Base-by-base conservation (phyloP, 345 rosid genomes). In the Sonneratia alba region DNA sequence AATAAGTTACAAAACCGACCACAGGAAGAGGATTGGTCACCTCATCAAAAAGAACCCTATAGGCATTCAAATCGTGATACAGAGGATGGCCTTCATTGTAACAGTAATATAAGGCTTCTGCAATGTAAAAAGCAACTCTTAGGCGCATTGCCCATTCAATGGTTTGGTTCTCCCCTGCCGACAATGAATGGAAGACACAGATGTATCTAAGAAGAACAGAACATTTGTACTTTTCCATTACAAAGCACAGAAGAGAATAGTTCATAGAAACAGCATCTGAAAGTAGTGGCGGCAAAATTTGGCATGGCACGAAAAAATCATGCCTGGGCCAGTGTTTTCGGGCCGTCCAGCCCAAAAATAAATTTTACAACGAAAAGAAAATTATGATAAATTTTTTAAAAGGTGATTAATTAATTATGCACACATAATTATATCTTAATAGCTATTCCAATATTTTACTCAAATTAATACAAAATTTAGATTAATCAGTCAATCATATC, bases 21-120 rank as follows among this genome's bases (percentile, higher is more conserved):
- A 12, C 53, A 36, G 71, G 12, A 14, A 45, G 67, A 36, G 61
- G 73, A 74, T 51, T 36, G 51, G 62, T 75, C 83, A 96, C 98
- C 99, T 96, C 95, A 75, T 96, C 98, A 80, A 96, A 92, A 53
- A 92, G 90, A 83, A 96, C 99, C 83, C 99, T 87, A 72, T 89
- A 92, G 68, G 99, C 92, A 86, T 96, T 96, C 74, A 96, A 74
- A 83, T 96, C 99, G 81, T 92, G 98, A 85, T 96, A 96, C 70
- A 92, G 74, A 6, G 96, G 91, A 74, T 75, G 95, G 42, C 97
- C 97, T 77, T 88, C 86, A 0, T 82, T 82, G 70, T 86, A 84
- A 82, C 91, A 92, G 83, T 91, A 91, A 83, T 92, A 95, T 75
- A 92, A 85, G 75, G 97, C 98, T 83, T 90, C 97, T 38, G 98